phyloP scores from a whole-genome alignment of 805 yeast genomes.

The Wickerhamomyces kurtzmanii region DNA sequence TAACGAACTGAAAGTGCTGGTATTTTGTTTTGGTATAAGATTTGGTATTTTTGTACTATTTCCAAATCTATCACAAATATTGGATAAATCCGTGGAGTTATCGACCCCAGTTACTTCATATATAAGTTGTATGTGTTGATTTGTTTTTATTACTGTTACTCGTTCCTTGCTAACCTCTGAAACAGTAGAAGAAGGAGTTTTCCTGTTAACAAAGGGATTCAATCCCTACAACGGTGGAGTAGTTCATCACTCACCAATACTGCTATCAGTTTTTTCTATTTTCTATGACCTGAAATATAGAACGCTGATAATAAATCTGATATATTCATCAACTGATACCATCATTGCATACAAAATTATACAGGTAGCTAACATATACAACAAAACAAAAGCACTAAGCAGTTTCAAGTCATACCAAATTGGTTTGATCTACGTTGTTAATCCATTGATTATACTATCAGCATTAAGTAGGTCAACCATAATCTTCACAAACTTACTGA shows the following conservation, averaged over 20 bases:
- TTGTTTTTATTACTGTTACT: too few relatives aligned
- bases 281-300: slow-evolving; percentile 5
- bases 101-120: slow-evolving; percentile 23
- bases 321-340: slow-evolving; percentile 54
- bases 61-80: slow-evolving; percentile 14
- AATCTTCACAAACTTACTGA: slow-evolving; percentile 46
- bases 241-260: slow-evolving; percentile 75
- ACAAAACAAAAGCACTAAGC: slow-evolving; percentile 17
- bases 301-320: too few relatives aligned
- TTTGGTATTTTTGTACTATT: slow-evolving; percentile 11
- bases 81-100: slow-evolving; percentile 21
- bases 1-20: slow-evolving; percentile 6
- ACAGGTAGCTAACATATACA: slow-evolving; percentile 36
- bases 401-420: slow-evolving; percentile 30
- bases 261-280: slow-evolving; percentile 39
- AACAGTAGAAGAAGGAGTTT: slow-evolving; percentile 70
- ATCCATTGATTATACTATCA: slow-evolving; percentile 70
- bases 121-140: too few relatives aligned
- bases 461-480: slow-evolving; percentile 61
- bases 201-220: slow-evolving; percentile 42
- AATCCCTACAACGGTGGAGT: slow-evolving; percentile 79
- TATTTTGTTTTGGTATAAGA: slow-evolving; percentile 12
- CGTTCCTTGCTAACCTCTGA: too few relatives aligned
- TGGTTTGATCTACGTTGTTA: slow-evolving; percentile 61
- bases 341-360: slow-evolving; percentile 46